A percentile compares a stretch with the other conserved stretches of the same genome.
Evolutionary conservation across 2,329 filamentous ascomycete genomes (phyloP).

Genomic region (Pestalotiopsis sp.): DNA sequence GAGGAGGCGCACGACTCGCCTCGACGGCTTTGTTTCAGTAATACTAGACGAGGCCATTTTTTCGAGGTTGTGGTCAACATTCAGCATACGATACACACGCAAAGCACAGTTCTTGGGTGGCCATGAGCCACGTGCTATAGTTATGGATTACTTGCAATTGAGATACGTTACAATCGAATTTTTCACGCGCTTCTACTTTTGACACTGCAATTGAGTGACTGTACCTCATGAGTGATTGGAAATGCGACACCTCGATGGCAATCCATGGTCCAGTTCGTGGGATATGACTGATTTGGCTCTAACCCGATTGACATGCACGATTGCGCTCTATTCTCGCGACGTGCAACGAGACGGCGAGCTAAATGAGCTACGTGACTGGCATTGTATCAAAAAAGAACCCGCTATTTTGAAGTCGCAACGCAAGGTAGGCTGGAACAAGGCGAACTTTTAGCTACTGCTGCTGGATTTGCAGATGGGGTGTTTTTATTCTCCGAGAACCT

Average conservation of each 20-base stretch:
- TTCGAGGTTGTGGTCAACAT: not conserved
- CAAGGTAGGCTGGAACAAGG: not conserved
- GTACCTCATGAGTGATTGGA: too few relatives aligned
- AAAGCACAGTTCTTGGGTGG: not conserved
- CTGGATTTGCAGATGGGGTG: not conserved
- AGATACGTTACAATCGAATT: not conserved
- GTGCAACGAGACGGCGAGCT: too few relatives aligned
- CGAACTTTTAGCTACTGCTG: not conserved
- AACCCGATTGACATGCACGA: not conserved
- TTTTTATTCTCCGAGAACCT: constrained; percentile 12
- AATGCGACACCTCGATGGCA: too few relatives aligned
- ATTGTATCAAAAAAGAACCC: too few relatives aligned
- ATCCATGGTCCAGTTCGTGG: too few relatives aligned
- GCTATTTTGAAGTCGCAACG: constrained; percentile 3
- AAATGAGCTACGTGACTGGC: too few relatives aligned
- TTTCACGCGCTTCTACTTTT: not conserved
- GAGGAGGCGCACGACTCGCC: not conserved
- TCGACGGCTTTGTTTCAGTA: not conserved
- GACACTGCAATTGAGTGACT: too few relatives aligned
- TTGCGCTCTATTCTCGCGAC: too few relatives aligned
- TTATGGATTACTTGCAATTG: not conserved
- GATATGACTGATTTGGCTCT: too few relatives aligned
- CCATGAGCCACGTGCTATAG: not conserved
- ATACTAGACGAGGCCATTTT: not conserved
- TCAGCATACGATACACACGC: constrained; percentile 1